These are phyloP conservation scores for Botryococcus braunii DNA, from an alignment of 163 green algal genomes.

Conservation along the genomic window DNA sequence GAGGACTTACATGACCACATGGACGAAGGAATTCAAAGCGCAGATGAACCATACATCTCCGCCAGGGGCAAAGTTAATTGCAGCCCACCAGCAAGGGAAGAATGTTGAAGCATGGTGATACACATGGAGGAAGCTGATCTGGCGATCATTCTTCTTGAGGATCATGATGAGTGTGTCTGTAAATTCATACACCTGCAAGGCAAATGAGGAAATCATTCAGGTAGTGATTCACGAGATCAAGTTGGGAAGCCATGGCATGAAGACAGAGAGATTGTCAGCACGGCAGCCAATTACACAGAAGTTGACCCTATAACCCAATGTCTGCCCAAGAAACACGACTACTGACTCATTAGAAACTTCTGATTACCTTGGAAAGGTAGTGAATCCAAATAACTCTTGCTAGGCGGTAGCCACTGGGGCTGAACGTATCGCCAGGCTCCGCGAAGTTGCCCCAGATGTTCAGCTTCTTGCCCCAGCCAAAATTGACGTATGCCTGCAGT, in stretches of 20 bases:
- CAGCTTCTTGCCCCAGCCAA: conserved; percentile 15
- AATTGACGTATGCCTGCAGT: conserved; percentile 11
- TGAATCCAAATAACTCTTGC: conserved; percentile 32
- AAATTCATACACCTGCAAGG: conserved; percentile 40
- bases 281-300: no score
- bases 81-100: conserved; percentile 30
- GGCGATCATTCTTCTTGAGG: conserved; percentile 37
- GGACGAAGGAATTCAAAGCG: conserved; percentile 37
- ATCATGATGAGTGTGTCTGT: conserved; percentile 48
- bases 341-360: background rate
- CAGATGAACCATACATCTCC: conserved; percentile 38
- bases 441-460: conserved; percentile 11
- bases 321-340: conserved; percentile 23
- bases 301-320: no score
- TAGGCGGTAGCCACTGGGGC: conserved; percentile 16
- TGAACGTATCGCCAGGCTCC: conserved; percentile 13
- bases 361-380: conserved; percentile 32
- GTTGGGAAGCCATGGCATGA: no score
- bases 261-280: no score
- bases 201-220: no score
- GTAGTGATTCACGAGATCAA: no score
- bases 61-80: conserved; percentile 31
- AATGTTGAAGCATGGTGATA: conserved; percentile 49
- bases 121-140: conserved; percentile 45
- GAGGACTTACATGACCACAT: conserved; percentile 32